Percentiles rank a stretch among this genome's conserved stretches.
Conservation (phyloP, 768 basidiomycete genomes). For the Boletus reticuloceps region DNA sequence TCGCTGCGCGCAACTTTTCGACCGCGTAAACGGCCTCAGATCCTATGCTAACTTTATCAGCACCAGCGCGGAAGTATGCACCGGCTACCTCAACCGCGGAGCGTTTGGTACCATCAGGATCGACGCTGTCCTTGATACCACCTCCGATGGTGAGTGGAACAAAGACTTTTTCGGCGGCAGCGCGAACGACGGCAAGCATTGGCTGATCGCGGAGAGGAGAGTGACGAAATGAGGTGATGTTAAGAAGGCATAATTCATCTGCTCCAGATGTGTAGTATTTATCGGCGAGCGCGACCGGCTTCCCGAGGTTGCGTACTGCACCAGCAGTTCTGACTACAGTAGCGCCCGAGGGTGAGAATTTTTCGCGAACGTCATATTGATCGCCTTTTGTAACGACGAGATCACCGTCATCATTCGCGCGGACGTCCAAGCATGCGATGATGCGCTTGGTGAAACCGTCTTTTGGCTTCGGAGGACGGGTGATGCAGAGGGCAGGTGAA, state of each 20-base stretch:
- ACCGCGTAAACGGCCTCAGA: conserved; percentile 95
- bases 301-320: conserved; percentile 93
- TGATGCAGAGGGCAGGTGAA: conserved; percentile 20
- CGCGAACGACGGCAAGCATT: conserved; percentile 93
- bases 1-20: conserved; percentile 63
- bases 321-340: conserved; percentile 52
- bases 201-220: conserved; percentile 96
- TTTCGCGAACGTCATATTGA: conserved; percentile 97
- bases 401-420: conserved; percentile 93
- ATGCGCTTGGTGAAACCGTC: conserved; percentile 90
- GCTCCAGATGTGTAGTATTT: conserved; percentile 87
- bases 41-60: conserved; percentile 98
- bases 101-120: conserved; percentile 89
- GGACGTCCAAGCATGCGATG: conserved; percentile 96
- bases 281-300: conserved; percentile 87
- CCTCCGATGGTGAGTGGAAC: conserved; percentile 99
- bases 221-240: conserved; percentile 98
- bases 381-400: conserved; percentile 99
- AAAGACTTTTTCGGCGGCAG: conserved; percentile 85
- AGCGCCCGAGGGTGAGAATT: conserved; percentile 32
- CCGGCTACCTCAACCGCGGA: conserved; percentile 93
- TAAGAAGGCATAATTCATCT: conserved; percentile 96
- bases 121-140: conserved; percentile 93
- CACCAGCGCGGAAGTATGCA: conserved; percentile 94
- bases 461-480: conserved; percentile 39